Base-by-base conservation (phyloP, 805 yeast genomes). In the Scheffersomyces lignosus region DNA sequence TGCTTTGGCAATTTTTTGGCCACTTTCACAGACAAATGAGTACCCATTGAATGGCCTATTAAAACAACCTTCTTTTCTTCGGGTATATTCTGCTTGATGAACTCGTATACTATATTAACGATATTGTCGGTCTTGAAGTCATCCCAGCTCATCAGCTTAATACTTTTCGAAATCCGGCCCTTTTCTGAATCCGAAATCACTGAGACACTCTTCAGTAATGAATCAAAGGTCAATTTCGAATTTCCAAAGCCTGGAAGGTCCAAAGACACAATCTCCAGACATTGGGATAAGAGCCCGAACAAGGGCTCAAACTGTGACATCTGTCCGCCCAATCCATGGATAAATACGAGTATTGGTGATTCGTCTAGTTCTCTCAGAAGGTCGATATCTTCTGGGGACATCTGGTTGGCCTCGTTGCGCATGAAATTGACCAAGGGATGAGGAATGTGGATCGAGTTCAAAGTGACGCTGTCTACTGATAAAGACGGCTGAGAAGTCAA, bases 301-400 rank as follows among this genome's bases (percentile, higher is more conserved):
- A 87, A 62, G 1, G 83, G 80, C 51, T 86, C 93, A 56, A 90
- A 90, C 56, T 89, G 96, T 15, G 87, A 78, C 54, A 86, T 66
- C 49, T 82, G 91, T 2, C 98, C 98, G 1, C 97, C 98, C 15
- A 91, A 60, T 0, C 98, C 98, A 64, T 89, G 97, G 14, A 90
- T 54, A 38, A 88, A 77, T 2, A 87, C 60, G 4, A 84, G 58
- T 2, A 81, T 64, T 0, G 95, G 95, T 27, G 79, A 53, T 10
- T 66, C 66, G 16, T 69, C 58, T 26, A 78, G 59, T 38, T 71
- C 70, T 8, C 49, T 45, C 34, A 54, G 49, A 34, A 64, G 41
- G 18, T 51, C 60, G n/a, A 47, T 34, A 16, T 33, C 36, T 3
- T 36, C 47, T 5, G 35, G 32, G 15, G 44, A 29, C 10, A 33